Evolutionary conservation across 768 basidiomycete species (phyloP).

Genomic region (Amanita rubescens): DNA sequence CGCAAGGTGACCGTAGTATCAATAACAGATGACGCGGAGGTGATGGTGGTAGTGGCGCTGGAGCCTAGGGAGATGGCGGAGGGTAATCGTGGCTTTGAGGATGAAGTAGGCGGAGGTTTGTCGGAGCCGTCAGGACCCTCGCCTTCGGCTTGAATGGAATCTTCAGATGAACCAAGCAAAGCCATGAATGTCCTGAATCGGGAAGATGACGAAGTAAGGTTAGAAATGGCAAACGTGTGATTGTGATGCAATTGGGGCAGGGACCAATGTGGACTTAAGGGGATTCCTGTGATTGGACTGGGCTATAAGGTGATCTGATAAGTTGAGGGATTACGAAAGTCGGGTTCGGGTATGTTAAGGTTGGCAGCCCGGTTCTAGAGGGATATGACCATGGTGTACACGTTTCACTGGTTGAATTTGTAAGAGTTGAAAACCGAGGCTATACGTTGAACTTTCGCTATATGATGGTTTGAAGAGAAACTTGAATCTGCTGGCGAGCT

Average conservation of each 20-base stretch:
- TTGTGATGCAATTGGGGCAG: constrained; percentile 2
- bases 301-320: constrained; percentile 2
- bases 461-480: constrained; percentile 21
- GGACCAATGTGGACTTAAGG: constrained; percentile 4
- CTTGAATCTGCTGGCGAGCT: not conserved
- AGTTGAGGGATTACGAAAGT: constrained; percentile 6
- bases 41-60: constrained; percentile 11
- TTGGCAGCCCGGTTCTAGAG: constrained; percentile 26
- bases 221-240: constrained; percentile 5
- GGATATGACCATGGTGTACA: constrained; percentile 37
- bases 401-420: constrained; percentile 28
- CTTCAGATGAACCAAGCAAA: constrained; percentile 40
- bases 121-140: constrained; percentile 54
- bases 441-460: no score
- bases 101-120: constrained; percentile 42
- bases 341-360: constrained; percentile 11
- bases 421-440: constrained; percentile 8
- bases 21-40: constrained; percentile 11
- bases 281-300: constrained; percentile 3
- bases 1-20: constrained; percentile 8
- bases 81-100: constrained; percentile 14
- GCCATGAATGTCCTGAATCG: constrained; percentile 29
- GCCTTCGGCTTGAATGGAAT: constrained; percentile 43
- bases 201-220: constrained; percentile 2
- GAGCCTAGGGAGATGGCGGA: constrained; percentile 7